phyloP scores from a whole-genome alignment of 371 early-diverging fungal genomes.

The Mucor velutinosus region DNA sequence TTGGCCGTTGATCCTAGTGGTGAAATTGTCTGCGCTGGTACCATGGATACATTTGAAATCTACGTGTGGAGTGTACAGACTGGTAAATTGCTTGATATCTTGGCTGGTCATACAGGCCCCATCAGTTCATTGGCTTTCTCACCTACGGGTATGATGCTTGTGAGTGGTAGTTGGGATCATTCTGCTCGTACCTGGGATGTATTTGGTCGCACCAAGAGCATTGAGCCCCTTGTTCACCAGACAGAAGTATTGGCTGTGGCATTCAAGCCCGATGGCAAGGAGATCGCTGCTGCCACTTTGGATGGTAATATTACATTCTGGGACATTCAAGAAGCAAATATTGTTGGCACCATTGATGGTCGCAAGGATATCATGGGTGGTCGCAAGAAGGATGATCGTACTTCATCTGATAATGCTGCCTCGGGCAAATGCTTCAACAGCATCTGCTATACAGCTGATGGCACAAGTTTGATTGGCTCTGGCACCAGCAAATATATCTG shows the following conservation, averaged over 20 bases:
- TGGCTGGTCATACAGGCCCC: conserved; percentile 94
- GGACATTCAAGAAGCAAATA: conserved; percentile 75
- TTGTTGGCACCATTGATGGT: conserved; percentile 83
- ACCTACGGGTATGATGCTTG: conserved; percentile 72
- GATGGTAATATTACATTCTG: conserved; percentile 95
- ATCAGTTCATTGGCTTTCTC: conserved; percentile 86
- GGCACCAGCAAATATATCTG: conserved; percentile 95
- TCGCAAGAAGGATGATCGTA: conserved; percentile 73
- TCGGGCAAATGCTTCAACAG: conserved; percentile 91
- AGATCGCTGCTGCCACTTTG: conserved; percentile 85
- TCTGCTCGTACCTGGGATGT: conserved; percentile 94
- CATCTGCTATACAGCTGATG: conserved; percentile 94
- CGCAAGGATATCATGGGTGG: conserved; percentile 93
- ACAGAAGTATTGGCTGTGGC: conserved; percentile 90
- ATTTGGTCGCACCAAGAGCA: conserved; percentile 81
- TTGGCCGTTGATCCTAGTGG: conserved; percentile 96
- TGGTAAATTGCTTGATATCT: conserved; percentile 92
- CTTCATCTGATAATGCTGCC: conserved; percentile 82
- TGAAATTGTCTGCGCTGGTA: conserved; percentile 95
- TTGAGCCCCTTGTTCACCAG: conserved; percentile 80
- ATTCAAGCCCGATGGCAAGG: conserved; percentile 89
- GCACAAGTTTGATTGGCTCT: conserved; percentile 87
- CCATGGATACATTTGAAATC: conserved; percentile 94
- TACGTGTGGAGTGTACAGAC: conserved; percentile 98
- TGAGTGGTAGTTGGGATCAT: conserved; percentile 94